phyloP scores from a whole-genome alignment of 83 land plant species.

The Thuja plicata region DNA sequence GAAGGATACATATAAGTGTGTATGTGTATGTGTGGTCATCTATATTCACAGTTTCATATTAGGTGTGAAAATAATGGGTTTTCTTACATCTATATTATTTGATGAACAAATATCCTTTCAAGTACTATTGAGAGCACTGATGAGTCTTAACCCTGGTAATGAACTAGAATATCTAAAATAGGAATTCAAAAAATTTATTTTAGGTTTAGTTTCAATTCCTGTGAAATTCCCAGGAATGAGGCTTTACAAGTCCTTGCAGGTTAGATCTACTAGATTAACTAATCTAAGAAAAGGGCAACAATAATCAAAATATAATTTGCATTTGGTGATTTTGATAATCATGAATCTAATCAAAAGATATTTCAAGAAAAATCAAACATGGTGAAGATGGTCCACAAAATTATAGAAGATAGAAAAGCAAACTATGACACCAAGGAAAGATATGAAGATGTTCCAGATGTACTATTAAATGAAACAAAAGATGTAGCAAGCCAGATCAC shows the following conservation, averaged over 20 bases:
- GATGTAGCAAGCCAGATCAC: slow-evolving; percentile 22
- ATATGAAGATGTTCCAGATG: slow-evolving; percentile 48
- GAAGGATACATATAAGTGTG: not conserved
- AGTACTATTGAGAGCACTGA: slow-evolving; percentile 52
- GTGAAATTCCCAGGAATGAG: slow-evolving; percentile 50
- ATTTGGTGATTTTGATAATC: not conserved
- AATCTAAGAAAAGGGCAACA: not conserved
- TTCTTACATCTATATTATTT: not conserved
- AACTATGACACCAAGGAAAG: not conserved
- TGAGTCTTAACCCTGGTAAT: slow-evolving; percentile 50
- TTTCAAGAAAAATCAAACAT: slow-evolving; percentile 57
- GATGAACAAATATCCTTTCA: slow-evolving; percentile 57
- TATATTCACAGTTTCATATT: not conserved
- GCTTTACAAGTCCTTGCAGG: slow-evolving; percentile 62
- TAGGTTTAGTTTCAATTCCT: slow-evolving; percentile 57
- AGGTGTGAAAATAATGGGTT: not conserved
- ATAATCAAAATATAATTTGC: not conserved
- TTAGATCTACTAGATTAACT: slow-evolving; percentile 16
- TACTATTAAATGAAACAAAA: slow-evolving; percentile 32
- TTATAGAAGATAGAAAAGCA: slow-evolving; percentile 26
- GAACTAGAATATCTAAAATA: slow-evolving; percentile 46
- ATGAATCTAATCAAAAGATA: not conserved
- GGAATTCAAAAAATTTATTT: slow-evolving; percentile 55
- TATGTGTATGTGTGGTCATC: too few relatives aligned
- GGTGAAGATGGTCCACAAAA: slow-evolving; percentile 44